These are phyloP conservation scores for Claviceps pazoutovae DNA, from an alignment of 2,329 filamentous ascomycete species.

Conservation along the genomic window DNA sequence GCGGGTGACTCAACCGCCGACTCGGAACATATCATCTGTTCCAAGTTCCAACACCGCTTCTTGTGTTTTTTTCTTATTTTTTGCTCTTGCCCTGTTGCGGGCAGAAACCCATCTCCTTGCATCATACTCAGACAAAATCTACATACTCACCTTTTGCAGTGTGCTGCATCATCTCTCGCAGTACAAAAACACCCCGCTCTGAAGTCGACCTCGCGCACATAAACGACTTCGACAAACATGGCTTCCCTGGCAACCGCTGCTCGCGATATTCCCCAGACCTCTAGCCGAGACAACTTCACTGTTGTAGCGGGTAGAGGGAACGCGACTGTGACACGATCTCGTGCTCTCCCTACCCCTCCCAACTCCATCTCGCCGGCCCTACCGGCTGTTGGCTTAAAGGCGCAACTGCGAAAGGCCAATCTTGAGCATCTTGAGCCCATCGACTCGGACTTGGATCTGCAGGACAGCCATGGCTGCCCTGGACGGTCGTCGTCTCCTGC, in stretches of 20 bases:
- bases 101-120: background rate
- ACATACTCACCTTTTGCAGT: background rate
- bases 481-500: conserved; percentile 30
- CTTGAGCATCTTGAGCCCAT: conserved; percentile 50
- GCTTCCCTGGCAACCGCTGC: conserved; percentile 52
- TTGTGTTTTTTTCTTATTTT: background rate
- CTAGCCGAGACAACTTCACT: conserved; percentile 57
- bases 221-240: conserved; percentile 33
- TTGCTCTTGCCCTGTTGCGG: background rate
- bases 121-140: background rate
- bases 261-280: conserved; percentile 53
- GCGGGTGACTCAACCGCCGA: conserved; percentile 10
- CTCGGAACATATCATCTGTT: background rate
- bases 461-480: conserved; percentile 35
- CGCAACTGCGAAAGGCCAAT: conserved; percentile 45
- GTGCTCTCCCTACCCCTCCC: conserved; percentile 73
- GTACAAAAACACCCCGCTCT: conserved; percentile 25
- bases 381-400: conserved; percentile 65
- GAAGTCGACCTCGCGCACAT: conserved; percentile 24
- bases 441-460: conserved; percentile 79
- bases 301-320: conserved; percentile 55
- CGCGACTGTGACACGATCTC: conserved; percentile 45
- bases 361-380: conserved; percentile 88
- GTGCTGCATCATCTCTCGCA: conserved; percentile 10
- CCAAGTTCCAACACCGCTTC: background rate